Percentiles rank a stretch among this genome's conserved stretches.
These are phyloP conservation scores for Trichosanthes cucumerina DNA, from an alignment of 306 rosid species.

Conservation along the genomic window DNA sequence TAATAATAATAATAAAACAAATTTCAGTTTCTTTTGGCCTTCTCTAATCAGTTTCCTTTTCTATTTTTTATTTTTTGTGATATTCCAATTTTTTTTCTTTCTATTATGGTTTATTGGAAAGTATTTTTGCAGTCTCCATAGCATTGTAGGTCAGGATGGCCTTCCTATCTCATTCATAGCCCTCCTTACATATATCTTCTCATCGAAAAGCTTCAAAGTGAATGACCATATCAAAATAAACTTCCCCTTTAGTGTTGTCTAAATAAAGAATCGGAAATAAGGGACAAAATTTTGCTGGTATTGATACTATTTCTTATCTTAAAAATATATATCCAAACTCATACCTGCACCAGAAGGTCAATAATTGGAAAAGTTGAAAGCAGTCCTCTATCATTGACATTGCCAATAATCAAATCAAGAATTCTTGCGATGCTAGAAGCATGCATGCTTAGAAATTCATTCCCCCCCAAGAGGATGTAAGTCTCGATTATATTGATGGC, in stretches of 20 bases:
- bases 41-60: too few species aligned
- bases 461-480: constrained; percentile 80
- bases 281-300: neutral
- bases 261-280: neutral
- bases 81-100: neutral
- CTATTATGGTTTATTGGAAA: neutral
- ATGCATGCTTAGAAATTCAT: constrained; percentile 71
- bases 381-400: constrained; percentile 79
- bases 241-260: neutral
- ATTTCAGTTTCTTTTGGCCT: too few species aligned
- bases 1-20: neutral
- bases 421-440: constrained; percentile 69
- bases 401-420: constrained; percentile 79
- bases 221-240: neutral
- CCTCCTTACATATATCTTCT: too few species aligned
- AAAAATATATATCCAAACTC: neutral
- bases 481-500: constrained; percentile 72
- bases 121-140: neutral
- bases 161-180: too few species aligned
- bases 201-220: neutral
- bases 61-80: too few species aligned
- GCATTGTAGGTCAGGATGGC: neutral
- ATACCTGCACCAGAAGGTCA: constrained; percentile 83
- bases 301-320: neutral
- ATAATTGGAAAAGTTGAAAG: constrained; percentile 72